Percentiles rank a stretch among this genome's conserved stretches.
Conservation (phyloP, 306 rosid species). For the Cicer chorassanicum region DNA sequence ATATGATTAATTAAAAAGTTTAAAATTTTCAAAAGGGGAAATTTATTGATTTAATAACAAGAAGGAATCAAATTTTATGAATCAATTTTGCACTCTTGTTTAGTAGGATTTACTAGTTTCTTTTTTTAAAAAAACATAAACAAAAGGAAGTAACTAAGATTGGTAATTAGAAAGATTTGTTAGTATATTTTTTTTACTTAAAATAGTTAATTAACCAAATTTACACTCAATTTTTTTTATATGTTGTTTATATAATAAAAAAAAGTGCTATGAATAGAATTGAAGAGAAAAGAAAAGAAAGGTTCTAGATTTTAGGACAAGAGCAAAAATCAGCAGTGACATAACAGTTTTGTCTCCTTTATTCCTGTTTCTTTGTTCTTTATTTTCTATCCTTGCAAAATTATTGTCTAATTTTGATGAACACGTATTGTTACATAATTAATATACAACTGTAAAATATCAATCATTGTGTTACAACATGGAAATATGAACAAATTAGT, state of each 20-base stretch:
- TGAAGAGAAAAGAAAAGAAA: constrained; percentile 24
- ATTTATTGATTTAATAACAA: neutral
- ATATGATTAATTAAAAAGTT: constrained; percentile 18
- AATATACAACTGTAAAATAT: neutral
- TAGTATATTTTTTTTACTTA: neutral
- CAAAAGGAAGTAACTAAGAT: constrained; percentile 25
- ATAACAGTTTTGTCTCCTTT: constrained; percentile 25
- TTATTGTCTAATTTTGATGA: constrained; percentile 19
- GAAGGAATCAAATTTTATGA: constrained; percentile 27
- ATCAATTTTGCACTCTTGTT: constrained; percentile 20
- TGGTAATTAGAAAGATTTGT: constrained; percentile 22
- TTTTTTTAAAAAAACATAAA: neutral
- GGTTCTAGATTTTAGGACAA: constrained; percentile 10
- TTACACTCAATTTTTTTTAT: neutral
- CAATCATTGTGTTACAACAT: constrained; percentile 27
- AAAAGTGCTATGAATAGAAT: constrained; percentile 16
- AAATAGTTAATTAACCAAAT: constrained; percentile 12
- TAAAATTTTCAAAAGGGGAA: constrained; percentile 15
- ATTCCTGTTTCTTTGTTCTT: constrained; percentile 26
- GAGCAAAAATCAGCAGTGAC: constrained; percentile 24
- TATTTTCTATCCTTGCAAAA: neutral
- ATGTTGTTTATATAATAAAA: constrained; percentile 19
- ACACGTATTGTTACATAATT: constrained; percentile 4
- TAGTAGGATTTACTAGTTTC: constrained; percentile 20
- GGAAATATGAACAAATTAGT: constrained; percentile 13